These are phyloP conservation scores for Diplocarpon rosae DNA, from an alignment of 2,329 filamentous ascomycete genomes.

Conservation along the genomic window DNA sequence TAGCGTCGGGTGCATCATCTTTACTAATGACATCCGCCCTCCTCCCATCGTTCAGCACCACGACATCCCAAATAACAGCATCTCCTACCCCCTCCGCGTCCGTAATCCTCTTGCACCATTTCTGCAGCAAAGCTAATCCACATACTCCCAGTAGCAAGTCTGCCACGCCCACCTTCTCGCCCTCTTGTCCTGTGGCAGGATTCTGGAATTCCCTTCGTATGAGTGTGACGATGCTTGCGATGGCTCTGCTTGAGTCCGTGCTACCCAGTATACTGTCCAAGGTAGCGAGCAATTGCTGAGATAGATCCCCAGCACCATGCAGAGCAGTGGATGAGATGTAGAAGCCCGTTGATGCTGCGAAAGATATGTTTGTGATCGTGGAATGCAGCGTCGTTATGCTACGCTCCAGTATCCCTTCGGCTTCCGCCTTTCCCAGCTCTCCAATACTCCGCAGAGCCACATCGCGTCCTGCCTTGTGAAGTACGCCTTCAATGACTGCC, in stretches of 20 bases:
- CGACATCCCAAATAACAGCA: conserved; percentile 55
- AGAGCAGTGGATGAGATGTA: conserved; percentile 45
- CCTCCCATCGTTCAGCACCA: conserved; percentile 47
- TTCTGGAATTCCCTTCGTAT: conserved; percentile 54
- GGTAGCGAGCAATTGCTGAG: conserved; percentile 45
- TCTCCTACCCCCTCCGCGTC: conserved; percentile 42
- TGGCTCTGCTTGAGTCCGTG: conserved; percentile 57
- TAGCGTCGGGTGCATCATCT: conserved; percentile 5
- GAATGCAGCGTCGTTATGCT: conserved; percentile 46
- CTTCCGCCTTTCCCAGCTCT: conserved; percentile 38
- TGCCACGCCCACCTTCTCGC: conserved; percentile 47
- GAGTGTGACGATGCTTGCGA: conserved; percentile 54
- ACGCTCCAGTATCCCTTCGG: conserved; percentile 45
- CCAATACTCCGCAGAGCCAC: conserved; percentile 25
- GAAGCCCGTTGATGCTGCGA: conserved; percentile 51
- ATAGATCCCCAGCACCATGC: conserved; percentile 42
- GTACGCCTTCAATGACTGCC: conserved; percentile 29
- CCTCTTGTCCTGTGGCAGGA: conserved; percentile 45
- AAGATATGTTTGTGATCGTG: conserved; percentile 46
- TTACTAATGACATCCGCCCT: conserved; percentile 42
- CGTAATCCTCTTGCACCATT: conserved; percentile 40
- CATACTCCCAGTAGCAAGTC: conserved; percentile 51
- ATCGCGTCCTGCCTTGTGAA: conserved; percentile 29
- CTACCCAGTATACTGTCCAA: conserved; percentile 56
- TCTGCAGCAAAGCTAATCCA: conserved; percentile 51